phyloP scores from a whole-genome alignment of 78 protist genomes.

The Emiliania huxleyi region DNA sequence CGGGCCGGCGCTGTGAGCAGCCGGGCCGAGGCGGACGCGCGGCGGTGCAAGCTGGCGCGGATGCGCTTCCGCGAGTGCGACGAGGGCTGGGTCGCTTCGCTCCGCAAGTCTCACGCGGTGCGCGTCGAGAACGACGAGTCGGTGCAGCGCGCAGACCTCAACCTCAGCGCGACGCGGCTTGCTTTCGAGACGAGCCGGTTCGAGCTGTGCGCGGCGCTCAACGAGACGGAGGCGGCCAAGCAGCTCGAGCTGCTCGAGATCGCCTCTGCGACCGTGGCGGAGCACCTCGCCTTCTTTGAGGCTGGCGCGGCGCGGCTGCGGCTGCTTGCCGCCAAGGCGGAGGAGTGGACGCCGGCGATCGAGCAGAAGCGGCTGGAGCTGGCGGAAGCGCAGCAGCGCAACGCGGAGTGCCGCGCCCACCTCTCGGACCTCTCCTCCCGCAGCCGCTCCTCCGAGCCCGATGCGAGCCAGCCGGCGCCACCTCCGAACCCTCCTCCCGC shows the following conservation, averaged over 20 bases:
- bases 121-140: background rate
- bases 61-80: background rate
- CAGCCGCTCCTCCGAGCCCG: too few relatives aligned
- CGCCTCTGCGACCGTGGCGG: background rate
- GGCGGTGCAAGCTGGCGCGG: background rate
- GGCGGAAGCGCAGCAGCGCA: background rate
- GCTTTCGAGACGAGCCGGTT: background rate
- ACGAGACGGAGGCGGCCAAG: background rate
- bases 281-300: background rate
- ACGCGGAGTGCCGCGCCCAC: background rate
- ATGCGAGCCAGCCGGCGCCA: too few relatives aligned
- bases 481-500: too few relatives aligned
- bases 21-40: background rate
- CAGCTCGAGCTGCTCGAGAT: background rate
- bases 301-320: background rate
- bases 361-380: background rate
- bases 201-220: background rate
- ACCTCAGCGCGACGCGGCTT: background rate
- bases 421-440: background rate
- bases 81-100: background rate
- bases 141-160: background rate
- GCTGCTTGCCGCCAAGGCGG: background rate
- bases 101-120: background rate
- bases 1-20: background rate
- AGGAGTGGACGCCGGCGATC: background rate